Evolutionary conservation across 2,329 filamentous ascomycete species (phyloP), one percentile per base, ranked within the genome.

Genomic region (Mollisia scopiformis): DNA sequence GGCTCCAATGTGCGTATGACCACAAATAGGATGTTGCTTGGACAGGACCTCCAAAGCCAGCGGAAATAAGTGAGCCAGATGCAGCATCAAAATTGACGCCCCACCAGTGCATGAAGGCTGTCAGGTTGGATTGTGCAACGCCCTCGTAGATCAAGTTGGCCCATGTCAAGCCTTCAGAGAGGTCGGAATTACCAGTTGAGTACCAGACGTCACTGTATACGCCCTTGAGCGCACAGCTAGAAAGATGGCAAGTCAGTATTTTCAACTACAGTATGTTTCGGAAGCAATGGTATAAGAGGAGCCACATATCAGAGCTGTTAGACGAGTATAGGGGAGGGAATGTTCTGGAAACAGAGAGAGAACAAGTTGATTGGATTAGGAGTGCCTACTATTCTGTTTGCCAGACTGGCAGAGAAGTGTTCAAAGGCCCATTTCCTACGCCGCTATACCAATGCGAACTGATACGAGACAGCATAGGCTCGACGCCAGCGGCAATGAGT

Each of bases 141-240:
- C 77, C 80, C 37, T 75, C 76, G 70, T 80, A 79, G 51, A 85
- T 78, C 66, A 82, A 81, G 66, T 81, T 80, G 2, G 83, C 82
- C 82, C 82, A 85, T 3, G 82, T 84, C 62, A 80, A 75, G 7
- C 82, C 83, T 62, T 85, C 83, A 53, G 77, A 77, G 0, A 74
- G 69, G 6, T 75, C 78, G 46, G n/a, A n/a, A n/a, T n/a, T n/a
- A n/a, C 81, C 80, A 59, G 67, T 74, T 0, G 66, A 58, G 69
- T 81, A 83, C 80, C 80, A 84, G n/a, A n/a, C n/a, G n/a, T n/a
- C n/a, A n/a, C n/a, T n/a, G n/a, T n/a, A n/a, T n/a, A n/a, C n/a
- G n/a, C n/a, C n/a, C n/a, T n/a, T n/a, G n/a, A n/a, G n/a, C n/a
- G n/a, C n/a, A n/a, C n/a, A n/a, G n/a, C n/a, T n/a, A n/a, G n/a